Base-by-base conservation (phyloP, 169 alveolate genomes). In the Eimeria zaria region DNA sequence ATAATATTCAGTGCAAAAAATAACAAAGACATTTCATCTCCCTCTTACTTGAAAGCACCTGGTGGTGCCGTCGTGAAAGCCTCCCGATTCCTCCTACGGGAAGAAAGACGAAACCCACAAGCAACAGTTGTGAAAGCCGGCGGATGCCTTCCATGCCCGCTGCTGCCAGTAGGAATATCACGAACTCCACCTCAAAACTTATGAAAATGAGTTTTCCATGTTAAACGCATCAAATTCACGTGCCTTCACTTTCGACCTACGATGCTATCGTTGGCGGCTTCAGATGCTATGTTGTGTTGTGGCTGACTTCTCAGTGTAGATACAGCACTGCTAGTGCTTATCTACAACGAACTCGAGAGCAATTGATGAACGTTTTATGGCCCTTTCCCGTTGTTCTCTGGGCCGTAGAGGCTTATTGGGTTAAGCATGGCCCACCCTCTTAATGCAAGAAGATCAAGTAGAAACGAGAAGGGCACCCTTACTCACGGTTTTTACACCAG, bases 121-220 rank as follows among this genome's bases (percentile, higher is more conserved):
- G 41, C 46, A 64, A 64, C 81, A 87, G 67, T 44, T 24, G 51
- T 11, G 46, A 9, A 41, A 87, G 53, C 64, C 27, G 71, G 36
- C 62, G 64, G 93, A 41, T 41, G 60, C 93, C 2, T 62, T 64
- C 93, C 93, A 87, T 87, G 64, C 80, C 81, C 27, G 33, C 76
- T 24, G 39, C 11, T 27, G 69, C 16, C 67, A 80, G 24, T 24
- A 0, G 36, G 36, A 9, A 8, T 0, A 53, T 36, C 55, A 39
- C 18, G 55, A 12, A 36, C n/a, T 3, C 39, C 74, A 8, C 22
- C 6, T 64, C 74, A n/a, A 64, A 1, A 8, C 33, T 6, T 6
- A 64, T 24, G 74, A 6, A 64, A 64, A 0, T 9, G 16, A 9
- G 7, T 64, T 27, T 0, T 27, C 27, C 2, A 8, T 16, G 36